These are phyloP conservation scores for Fragilaria radians DNA, from an alignment of 108 stramenopile species.

Conservation along the genomic window DNA sequence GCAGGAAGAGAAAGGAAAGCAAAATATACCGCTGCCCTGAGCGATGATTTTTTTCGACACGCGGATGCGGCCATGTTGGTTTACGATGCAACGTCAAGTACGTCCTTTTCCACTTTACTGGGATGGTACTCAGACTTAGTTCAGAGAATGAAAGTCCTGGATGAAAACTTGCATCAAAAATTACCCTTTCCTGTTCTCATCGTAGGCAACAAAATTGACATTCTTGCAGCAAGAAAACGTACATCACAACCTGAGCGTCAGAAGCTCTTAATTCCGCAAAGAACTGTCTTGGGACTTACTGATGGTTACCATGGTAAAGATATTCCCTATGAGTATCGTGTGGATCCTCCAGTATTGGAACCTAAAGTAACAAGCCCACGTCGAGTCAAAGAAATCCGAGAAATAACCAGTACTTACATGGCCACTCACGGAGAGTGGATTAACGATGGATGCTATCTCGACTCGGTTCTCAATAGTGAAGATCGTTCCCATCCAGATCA, in stretches of 20 bases:
- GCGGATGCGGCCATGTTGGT: constrained; percentile 67
- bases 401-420: constrained; percentile 21
- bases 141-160: constrained; percentile 25
- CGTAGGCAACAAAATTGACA: constrained; percentile 75
- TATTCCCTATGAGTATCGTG: constrained; percentile 61
- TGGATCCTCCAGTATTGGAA: constrained; percentile 1
- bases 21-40: constrained; percentile 22
- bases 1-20: constrained; percentile 50
- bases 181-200: constrained; percentile 56
- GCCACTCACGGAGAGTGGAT: constrained; percentile 32
- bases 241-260: constrained; percentile 4
- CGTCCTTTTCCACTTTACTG: constrained; percentile 65
- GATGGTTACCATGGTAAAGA: constrained; percentile 51
- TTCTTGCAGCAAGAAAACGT: constrained; percentile 22
- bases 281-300: constrained; percentile 57
- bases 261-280: constrained; percentile 18
- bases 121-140: constrained; percentile 68
- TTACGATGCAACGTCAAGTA: constrained; percentile 70
- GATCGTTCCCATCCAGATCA: constrained; percentile 58
- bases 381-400: constrained; percentile 24
- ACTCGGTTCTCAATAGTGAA: constrained; percentile 57
- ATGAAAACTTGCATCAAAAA: constrained; percentile 6
- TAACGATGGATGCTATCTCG: constrained; percentile 53
- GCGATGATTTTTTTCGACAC: constrained; percentile 53
- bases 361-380: constrained; percentile 1